Percentiles rank a stretch among this genome's conserved stretches.
These are phyloP conservation scores for Auriculariales sp. DNA, from an alignment of 768 basidiomycete species.

Conservation along the genomic window DNA sequence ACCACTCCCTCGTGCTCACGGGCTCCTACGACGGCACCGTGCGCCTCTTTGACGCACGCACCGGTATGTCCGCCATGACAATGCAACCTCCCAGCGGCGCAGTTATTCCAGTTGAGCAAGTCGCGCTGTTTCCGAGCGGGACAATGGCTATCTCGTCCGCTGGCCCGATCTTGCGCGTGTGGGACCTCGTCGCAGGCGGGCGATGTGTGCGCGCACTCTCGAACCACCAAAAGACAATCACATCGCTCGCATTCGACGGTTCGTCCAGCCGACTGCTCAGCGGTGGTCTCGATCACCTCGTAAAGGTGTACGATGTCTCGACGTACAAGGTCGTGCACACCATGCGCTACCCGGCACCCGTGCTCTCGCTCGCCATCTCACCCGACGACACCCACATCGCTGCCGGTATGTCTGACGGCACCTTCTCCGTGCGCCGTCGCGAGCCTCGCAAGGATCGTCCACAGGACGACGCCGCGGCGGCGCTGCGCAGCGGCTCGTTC, in stretches of 20 bases:
- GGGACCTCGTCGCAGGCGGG: slow-evolving; percentile 89
- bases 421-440: slow-evolving; percentile 87
- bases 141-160: slow-evolving; percentile 75
- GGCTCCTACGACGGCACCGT: slow-evolving; percentile 93
- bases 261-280: slow-evolving; percentile 68
- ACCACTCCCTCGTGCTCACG: slow-evolving; percentile 75
- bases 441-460: slow-evolving; percentile 43
- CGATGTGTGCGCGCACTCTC: slow-evolving; percentile 82
- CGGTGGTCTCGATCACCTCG: slow-evolving; percentile 91
- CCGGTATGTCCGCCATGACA: slow-evolving; percentile 70
- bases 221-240: slow-evolving; percentile 97
- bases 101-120: slow-evolving; percentile 68
- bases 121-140: slow-evolving; percentile 83
- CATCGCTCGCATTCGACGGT: slow-evolving; percentile 69
- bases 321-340: slow-evolving; percentile 94
- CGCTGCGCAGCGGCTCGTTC: slow-evolving; percentile 40
- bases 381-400: slow-evolving; percentile 95
- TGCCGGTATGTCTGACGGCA: slow-evolving; percentile 96
- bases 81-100: slow-evolving; percentile 32
- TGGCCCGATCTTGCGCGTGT: slow-evolving; percentile 84
- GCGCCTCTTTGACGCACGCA: slow-evolving; percentile 74
- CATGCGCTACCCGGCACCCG: slow-evolving; percentile 92
- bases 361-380: slow-evolving; percentile 87
- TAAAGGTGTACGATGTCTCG: slow-evolving; percentile 94
- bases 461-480: slow-evolving; percentile 17